Conservation (phyloP, 2,329 filamentous ascomycete species). For the Diaporthe nobilis region DNA sequence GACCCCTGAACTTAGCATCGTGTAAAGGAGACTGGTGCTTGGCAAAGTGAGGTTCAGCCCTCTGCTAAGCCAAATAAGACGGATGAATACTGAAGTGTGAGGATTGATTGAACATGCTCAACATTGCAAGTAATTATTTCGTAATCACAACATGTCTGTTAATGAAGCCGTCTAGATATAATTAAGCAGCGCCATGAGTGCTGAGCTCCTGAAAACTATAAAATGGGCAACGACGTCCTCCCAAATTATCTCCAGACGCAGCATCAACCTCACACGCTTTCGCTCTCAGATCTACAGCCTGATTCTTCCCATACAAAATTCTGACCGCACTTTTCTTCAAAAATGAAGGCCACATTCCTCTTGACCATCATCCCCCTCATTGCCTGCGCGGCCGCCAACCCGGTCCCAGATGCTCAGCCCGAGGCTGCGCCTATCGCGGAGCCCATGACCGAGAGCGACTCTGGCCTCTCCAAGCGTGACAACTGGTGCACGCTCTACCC, state of each 20-base stretch:
- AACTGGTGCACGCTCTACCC: constrained; percentile 22
- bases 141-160: not conserved
- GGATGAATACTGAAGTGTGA: not conserved
- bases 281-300: not conserved
- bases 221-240: not conserved
- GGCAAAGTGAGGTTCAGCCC: not conserved
- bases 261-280: not conserved
- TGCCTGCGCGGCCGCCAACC: constrained; percentile 4
- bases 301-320: not conserved
- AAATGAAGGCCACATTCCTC: constrained; percentile 6
- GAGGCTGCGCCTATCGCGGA: not conserved
- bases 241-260: not conserved
- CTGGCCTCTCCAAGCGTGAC: constrained; percentile 18
- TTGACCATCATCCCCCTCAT: constrained; percentile 2
- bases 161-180: not conserved
- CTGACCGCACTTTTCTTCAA: not conserved
- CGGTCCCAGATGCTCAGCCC: not conserved
- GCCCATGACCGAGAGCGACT: not conserved
- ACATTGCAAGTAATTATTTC: not conserved
- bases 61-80: not conserved
- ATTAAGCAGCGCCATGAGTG: not conserved
- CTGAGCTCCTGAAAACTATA: not conserved
- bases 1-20: constrained; percentile 4
- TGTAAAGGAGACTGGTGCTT: constrained; percentile 8
- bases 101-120: not conserved